Evolutionary conservation across 495 filamentous ascomycete species (phyloP).

Genomic region (Cairneyella variabilis): DNA sequence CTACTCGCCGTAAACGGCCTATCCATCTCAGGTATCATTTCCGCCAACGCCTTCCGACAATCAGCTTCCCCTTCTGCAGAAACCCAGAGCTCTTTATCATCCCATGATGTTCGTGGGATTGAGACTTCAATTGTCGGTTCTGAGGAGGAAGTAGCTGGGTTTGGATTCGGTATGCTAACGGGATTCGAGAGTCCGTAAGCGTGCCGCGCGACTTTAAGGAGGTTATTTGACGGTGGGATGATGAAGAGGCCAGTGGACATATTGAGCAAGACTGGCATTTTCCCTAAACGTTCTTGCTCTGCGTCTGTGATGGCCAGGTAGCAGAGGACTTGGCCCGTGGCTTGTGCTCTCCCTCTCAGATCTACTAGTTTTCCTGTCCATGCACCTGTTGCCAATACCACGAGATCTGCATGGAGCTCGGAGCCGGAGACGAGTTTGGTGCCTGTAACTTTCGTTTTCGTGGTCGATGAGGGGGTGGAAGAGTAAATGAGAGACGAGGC

Average conservation of each 20-base stretch:
- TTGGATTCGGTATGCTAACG: constrained; percentile 32
- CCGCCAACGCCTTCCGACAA: constrained; percentile 55
- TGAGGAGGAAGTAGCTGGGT: background rate
- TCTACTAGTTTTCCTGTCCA: constrained; percentile 79
- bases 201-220: constrained; percentile 82
- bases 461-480: constrained; percentile 43
- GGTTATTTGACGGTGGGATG: constrained; percentile 66
- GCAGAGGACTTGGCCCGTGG: constrained; percentile 76
- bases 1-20: constrained; percentile 66
- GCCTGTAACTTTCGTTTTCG: constrained; percentile 28
- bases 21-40: constrained; percentile 53
- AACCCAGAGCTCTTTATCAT: constrained; percentile 30
- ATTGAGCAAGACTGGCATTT: constrained; percentile 75
- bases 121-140: constrained; percentile 17
- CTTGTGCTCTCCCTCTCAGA: constrained; percentile 66
- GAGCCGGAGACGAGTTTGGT: constrained; percentile 51
- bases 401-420: constrained; percentile 62
- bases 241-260: constrained; percentile 77
- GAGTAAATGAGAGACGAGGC: constrained; percentile 37
- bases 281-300: constrained; percentile 58
- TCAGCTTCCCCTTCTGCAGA: constrained; percentile 57
- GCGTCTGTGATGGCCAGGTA: constrained; percentile 68
- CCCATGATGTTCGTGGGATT: constrained; percentile 16
- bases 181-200: constrained; percentile 79
- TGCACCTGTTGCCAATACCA: constrained; percentile 78